Evolutionary conservation across 352 stramenopile genomes (phyloP), one percentile per base, ranked within the genome.

Genomic region (Globisporangium mamillatum): DNA sequence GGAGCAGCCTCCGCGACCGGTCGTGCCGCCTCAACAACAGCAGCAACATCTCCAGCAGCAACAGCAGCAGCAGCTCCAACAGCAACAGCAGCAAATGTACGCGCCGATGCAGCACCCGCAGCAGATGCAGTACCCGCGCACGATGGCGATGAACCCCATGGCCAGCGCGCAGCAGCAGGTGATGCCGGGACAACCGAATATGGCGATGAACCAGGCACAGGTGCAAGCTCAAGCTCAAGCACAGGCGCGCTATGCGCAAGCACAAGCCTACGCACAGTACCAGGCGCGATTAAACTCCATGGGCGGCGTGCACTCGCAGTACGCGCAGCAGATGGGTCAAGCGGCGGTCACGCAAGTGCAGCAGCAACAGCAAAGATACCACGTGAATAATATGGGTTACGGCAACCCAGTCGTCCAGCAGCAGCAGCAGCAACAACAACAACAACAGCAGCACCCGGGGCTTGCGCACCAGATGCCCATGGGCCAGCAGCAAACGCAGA

Each of bases 281-380:
- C 81, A 90, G 63, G 81, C 80, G n/a, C 81, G 78, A 12, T 77
- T 91, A 64, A 84, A 80, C 60, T 75, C 76, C 6, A 84, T 89
- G 75, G 79, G 78, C 25, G 71, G 69, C 24, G 68, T 74, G 44
- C 53, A 71, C 22, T 61, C 59, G 36, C 68, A 75, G 61, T 71
- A 84, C 64, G 65, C 60, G 61, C 78, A 82, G 61, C 78, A 82
- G 54, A 81, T 79, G 67, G 53, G 53, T 16, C 32, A 64, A 66
- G 53, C 78, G 57, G 38, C 67, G 84, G 63, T 77, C 77, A 70
- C 70, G 74, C 20, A 55, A 41, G 32, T 32, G 38, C 58, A 64
- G 34, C 59, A 64, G 38, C 59, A 63, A n/a, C 52, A 61, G 29
- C 55, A 44, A 32, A 44, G 55, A 29, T 87, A 80, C 76, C 69